Evolutionary conservation across 2,329 filamentous ascomycete genomes (phyloP).

Genomic region (Cercospora citrullina): DNA sequence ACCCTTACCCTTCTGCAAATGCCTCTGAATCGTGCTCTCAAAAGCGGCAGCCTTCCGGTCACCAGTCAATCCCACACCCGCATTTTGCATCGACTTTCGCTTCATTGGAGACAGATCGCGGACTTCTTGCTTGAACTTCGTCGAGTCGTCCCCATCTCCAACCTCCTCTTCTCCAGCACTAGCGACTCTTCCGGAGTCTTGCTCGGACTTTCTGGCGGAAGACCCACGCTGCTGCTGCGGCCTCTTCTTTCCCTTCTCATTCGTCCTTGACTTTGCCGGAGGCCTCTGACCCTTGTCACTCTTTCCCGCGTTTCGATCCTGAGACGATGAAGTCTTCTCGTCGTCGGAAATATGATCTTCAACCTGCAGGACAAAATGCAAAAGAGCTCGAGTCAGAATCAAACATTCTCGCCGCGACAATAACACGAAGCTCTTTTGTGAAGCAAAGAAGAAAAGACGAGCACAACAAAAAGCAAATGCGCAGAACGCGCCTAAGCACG

Average conservation of each 20-base stretch:
- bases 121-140: constrained; percentile 2
- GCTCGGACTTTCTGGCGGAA: not conserved
- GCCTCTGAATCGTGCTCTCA: not conserved
- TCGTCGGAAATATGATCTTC: constrained; percentile 13
- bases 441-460: not conserved
- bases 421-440: constrained; percentile 5
- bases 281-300: not conserved
- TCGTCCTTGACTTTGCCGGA: not conserved
- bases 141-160: not conserved
- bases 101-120: not conserved
- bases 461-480: not conserved
- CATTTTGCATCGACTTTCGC: not conserved
- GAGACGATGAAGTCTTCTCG: not conserved
- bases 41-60: not conserved
- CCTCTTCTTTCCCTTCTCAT: not conserved
- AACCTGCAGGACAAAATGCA: constrained; percentile 17
- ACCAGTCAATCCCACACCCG: not conserved
- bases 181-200: not conserved
- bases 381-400: constrained; percentile 21
- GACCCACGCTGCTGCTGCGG: not conserved
- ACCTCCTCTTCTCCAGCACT: not conserved
- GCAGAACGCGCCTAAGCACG: not conserved
- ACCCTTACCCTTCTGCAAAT: not conserved
- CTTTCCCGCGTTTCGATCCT: not conserved
- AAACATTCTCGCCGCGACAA: constrained; percentile 10